Base-by-base conservation (phyloP, 2,329 filamentous ascomycete species). In the Paecilomyces fulvus region DNA sequence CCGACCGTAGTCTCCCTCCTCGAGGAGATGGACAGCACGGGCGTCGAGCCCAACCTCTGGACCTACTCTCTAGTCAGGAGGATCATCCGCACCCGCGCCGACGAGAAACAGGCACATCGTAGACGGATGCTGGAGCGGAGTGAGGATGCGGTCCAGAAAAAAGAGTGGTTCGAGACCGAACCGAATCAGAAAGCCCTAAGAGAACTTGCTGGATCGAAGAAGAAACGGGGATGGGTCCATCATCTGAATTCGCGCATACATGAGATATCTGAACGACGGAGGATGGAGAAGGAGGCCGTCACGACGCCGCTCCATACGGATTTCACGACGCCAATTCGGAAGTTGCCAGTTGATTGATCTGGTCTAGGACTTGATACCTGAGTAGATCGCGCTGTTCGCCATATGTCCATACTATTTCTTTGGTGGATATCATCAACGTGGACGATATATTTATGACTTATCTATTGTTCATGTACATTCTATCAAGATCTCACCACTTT, bases 21-120 rank as follows among this genome's bases (percentile, higher is more conserved):
- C 9, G 62, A 63, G 23, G 75, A 79, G 51, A 79, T 79, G 76
- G 68, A 76, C 52, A 62, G 70, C n/a, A 69, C 65, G 4, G 76
- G 75, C 3, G 63, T 77, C 51, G 68, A 72, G 43, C 67, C 71
- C 7, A 67, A 73, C 55, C 37, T 57, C 4, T 65, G 67, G 23
- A 76, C 75, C 4, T 60, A 66, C 12, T 55, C 58, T 0, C 58
- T 75, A 3, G 57, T 76, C 33, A 58, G 64, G 7, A 56, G 56
- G 3, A 72, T 75, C 46, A 59, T 66, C n/a, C 52, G 37, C 37
- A 56, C 8, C 63, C 69, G 48, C 63, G 65, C 5, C 57, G 61
- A 12, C 54, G 51, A 14, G 67, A 70, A 51, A 54, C 63, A 59
- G 49, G 52, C 49, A 9, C 48, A 59, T 55, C 60, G 57, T 56